Evolutionary conservation across 306 rosid species (phyloP).

Genomic region (Fragaria vesca): DNA sequence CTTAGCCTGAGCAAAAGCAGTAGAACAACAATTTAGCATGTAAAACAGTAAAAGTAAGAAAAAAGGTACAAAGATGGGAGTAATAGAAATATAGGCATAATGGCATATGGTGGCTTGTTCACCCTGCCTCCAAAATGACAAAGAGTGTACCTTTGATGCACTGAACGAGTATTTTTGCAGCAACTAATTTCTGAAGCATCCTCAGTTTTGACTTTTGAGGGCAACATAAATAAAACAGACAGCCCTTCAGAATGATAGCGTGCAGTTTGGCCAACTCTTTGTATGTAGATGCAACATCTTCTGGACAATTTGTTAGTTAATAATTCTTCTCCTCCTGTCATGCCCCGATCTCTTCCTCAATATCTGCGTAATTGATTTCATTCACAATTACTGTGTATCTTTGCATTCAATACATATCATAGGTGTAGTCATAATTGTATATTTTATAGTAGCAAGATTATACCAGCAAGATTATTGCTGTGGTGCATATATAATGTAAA

Average conservation of each 20-base stretch:
- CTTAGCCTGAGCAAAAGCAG: conserved; percentile 61
- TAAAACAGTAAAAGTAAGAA: neutral
- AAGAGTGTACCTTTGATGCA: conserved; percentile 48
- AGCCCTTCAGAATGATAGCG: conserved; percentile 73
- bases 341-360: too few species aligned
- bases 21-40: conserved; percentile 23
- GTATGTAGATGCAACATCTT: conserved; percentile 84
- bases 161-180: conserved; percentile 68
- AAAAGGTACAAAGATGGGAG: too few species aligned
- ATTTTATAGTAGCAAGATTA: too few species aligned
- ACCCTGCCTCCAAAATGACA: neutral
- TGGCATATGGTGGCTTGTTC: too few species aligned
- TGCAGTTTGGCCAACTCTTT: conserved; percentile 97
- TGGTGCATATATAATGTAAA: too few species aligned
- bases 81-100: too few species aligned
- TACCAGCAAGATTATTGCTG: too few species aligned
- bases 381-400: too few species aligned
- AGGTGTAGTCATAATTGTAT: too few species aligned
- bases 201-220: conserved; percentile 52
- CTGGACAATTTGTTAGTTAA: conserved; percentile 47
- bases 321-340: too few species aligned
- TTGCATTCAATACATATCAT: too few species aligned
- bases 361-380: too few species aligned
- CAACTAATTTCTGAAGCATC: conserved; percentile 71
- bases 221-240: conserved; percentile 72